Conservation (phyloP, 1,139 yeast species). For the Candida dubliniensis region DNA sequence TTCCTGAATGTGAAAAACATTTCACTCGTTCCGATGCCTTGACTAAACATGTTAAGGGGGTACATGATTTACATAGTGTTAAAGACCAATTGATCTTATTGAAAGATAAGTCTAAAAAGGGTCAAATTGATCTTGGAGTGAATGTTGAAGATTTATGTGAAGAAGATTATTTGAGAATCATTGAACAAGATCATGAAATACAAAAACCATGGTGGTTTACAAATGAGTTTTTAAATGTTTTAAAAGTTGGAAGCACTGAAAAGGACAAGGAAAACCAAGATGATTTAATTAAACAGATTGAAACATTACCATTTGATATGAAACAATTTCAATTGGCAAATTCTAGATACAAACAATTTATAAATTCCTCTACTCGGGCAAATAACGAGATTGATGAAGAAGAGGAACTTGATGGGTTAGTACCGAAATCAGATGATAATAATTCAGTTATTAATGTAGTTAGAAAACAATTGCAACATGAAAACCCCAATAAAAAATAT, state of each 20-base stretch:
- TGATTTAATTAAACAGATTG: constrained; percentile 16
- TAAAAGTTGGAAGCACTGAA: constrained; percentile 17
- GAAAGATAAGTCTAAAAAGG: constrained; percentile 24
- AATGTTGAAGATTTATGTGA: constrained; percentile 13
- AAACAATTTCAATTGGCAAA: constrained; percentile 38
- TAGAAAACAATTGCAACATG: constrained; percentile 14
- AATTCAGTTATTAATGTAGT: constrained; percentile 11
- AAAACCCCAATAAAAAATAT: constrained; percentile 8
- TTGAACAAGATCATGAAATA: constrained; percentile 36
- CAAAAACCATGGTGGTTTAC: constrained; percentile 49
- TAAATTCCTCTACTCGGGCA: constrained; percentile 10
- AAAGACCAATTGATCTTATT: constrained; percentile 35
- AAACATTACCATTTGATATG: constrained; percentile 32
- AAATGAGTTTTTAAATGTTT: constrained; percentile 27
- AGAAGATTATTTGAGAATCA: constrained; percentile 19
- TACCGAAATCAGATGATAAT: constrained; percentile 13
- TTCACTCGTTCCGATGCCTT: constrained; percentile 63
- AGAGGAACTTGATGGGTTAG: constrained; percentile 12
- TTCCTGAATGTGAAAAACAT: constrained; percentile 67
- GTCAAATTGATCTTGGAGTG: constrained; percentile 15
- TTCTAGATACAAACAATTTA: constrained; percentile 29
- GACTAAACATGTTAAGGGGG: constrained; percentile 62
- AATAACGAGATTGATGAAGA: too few species aligned
- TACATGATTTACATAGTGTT: constrained; percentile 51
- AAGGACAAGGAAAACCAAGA: constrained; percentile 4